Base-by-base conservation (phyloP, 164 flowering plant species). In the Umbilicus rupestris region DNA sequence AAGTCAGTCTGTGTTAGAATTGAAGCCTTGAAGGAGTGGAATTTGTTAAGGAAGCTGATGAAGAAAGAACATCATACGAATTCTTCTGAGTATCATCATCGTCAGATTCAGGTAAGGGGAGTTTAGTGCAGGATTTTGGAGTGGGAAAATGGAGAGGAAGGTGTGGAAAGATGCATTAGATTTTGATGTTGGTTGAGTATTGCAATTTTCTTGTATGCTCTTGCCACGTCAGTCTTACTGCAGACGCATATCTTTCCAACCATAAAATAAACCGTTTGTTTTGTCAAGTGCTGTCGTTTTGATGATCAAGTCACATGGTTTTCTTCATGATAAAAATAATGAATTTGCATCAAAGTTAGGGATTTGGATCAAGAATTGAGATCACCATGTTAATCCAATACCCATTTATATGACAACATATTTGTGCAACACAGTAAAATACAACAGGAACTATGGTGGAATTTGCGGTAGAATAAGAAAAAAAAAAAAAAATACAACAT, bases 151-250 rank as follows among this genome's bases (percentile, higher is more conserved):
- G 30, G 31, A 11, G 3, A 26, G 44, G 44, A 41, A 41, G 44
- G 44, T 41, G 11, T 41, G 44, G 44, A 41, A 16, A 52, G 31
- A 26, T 26, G 59, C 31, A 9, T 52, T 26, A 26, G 59, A 24
- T 52, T 2, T 52, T 52, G 55, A 47, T 47, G 52, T 17, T 17
- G 22, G 24, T 16, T 19, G 55, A 49, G 55, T 49, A 26, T 49
- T 49, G 7, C 26, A 49, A 49, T 49, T 26, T 49, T 49, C 55
- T 26, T 52, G 17, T 26, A 28, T 14, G 59, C 26, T 52, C 59
- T 52, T 26, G 59, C 59, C 59, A 52, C 59, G 59, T 52, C 30
- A 24, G 30, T 52, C 59, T 26, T 52, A 26, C 59, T 52, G 31
- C 28, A 24, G 4, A 26, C 28, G 31, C 11, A 8, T 26, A 52